Conservation (phyloP, 768 basidiomycete genomes). For the Mycena floridula region DNA sequence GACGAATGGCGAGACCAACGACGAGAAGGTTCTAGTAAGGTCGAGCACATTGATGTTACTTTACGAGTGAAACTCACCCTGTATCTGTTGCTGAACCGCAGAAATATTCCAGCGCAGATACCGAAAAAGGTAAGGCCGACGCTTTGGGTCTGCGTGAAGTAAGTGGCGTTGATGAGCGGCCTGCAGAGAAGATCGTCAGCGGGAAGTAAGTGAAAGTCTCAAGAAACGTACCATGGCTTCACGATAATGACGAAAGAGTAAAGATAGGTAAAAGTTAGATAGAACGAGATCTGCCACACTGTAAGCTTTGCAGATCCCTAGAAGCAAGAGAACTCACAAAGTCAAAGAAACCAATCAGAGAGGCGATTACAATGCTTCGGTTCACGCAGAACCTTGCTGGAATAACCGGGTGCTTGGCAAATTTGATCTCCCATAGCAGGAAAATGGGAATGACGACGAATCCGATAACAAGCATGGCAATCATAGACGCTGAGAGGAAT, state of each 20-base stretch:
- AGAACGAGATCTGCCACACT: slow-evolving; percentile 46
- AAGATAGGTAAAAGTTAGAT: slow-evolving; percentile 67
- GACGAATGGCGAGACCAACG: slow-evolving; percentile 50
- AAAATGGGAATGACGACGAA: slow-evolving; percentile 35
- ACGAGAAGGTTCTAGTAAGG: slow-evolving; percentile 44
- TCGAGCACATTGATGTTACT: slow-evolving; percentile 23
- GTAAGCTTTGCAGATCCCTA: slow-evolving; percentile 3
- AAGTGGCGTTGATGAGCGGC: slow-evolving; percentile 50
- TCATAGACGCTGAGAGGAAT: slow-evolving; percentile 35
- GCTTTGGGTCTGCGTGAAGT: slow-evolving; percentile 58
- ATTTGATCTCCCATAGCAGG: slow-evolving; percentile 40
- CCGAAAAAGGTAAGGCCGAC: slow-evolving; percentile 59
- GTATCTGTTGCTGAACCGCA: slow-evolving; percentile 47
- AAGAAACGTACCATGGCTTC: slow-evolving; percentile 34
- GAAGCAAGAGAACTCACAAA: slow-evolving; percentile 30
- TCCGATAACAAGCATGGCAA: slow-evolving; percentile 47
- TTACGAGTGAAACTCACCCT: no score
- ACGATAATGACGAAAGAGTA: slow-evolving; percentile 60
- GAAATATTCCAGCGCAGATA: slow-evolving; percentile 50
- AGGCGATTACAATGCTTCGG: slow-evolving; percentile 50
- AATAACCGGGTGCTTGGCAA: slow-evolving; percentile 54
- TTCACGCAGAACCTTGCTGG: slow-evolving; percentile 54
- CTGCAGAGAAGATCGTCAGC: slow-evolving; percentile 24
- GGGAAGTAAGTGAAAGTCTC: not conserved
- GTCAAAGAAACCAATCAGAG: slow-evolving; percentile 58